Conservation (phyloP, 768 basidiomycete genomes). For the Suillus bovinus region DNA sequence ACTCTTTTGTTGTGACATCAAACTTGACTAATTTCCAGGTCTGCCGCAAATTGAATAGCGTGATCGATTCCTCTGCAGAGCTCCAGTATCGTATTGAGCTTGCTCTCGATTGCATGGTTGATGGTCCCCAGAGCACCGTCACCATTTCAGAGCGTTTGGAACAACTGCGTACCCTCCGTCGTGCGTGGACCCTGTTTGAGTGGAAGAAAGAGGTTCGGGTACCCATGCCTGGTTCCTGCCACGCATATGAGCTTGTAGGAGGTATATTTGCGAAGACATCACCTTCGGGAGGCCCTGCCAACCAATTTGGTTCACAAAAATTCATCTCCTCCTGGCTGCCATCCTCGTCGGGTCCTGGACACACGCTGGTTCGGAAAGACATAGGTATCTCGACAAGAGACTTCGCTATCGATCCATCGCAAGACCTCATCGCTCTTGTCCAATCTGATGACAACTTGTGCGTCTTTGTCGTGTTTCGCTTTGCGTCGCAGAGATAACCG, state of each 20-base stretch:
- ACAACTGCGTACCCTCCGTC: constrained; percentile 35
- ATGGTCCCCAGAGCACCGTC: constrained; percentile 14
- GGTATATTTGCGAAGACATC: constrained; percentile 54
- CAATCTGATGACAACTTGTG: constrained; percentile 24
- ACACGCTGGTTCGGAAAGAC: constrained; percentile 31
- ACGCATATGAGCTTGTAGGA: constrained; percentile 61
- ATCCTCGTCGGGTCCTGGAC: constrained; percentile 11
- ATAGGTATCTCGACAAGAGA: constrained; percentile 47
- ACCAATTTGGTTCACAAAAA: constrained; percentile 28
- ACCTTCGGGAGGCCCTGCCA: constrained; percentile 12
- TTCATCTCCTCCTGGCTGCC: constrained; percentile 25
- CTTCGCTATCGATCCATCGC: constrained; percentile 66
- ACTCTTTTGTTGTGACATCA: not conserved
- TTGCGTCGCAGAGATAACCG: too few relatives aligned
- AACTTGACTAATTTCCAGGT: constrained; percentile 17
- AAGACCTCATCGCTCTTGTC: constrained; percentile 55
- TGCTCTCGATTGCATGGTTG: constrained; percentile 38
- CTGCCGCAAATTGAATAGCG: constrained; percentile 18
- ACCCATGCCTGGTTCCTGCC: constrained; percentile 37
- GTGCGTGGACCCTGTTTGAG: constrained; percentile 35
- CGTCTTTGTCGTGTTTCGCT: not conserved
- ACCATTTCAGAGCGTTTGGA: constrained; percentile 33
- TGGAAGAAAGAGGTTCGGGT: constrained; percentile 28
- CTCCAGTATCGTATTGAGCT: constrained; percentile 42
- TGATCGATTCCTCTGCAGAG: constrained; percentile 30